Conservation (phyloP, 139 green algal genomes). For the Cymbomonas tetramitiformis region DNA sequence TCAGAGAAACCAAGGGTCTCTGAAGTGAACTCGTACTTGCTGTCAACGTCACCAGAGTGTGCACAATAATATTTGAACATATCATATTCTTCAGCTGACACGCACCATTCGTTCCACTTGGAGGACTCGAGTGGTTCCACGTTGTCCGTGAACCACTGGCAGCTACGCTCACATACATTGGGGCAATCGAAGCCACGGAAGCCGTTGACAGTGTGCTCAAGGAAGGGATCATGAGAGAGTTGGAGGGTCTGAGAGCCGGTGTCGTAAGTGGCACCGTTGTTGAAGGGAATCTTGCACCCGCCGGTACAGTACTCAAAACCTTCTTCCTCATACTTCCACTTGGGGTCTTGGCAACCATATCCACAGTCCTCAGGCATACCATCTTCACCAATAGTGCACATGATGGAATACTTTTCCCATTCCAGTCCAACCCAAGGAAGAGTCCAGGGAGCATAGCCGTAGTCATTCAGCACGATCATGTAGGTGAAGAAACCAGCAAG, state of each 20-base stretch:
- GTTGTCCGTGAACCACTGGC: conserved; percentile 37
- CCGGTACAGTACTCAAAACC: conserved; percentile 41
- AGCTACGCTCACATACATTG: conserved; percentile 35
- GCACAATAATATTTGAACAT: conserved; percentile 36
- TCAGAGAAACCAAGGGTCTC: conserved; percentile 36
- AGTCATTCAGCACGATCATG: conserved; percentile 60
- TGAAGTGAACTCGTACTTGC: background rate
- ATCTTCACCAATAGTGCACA: conserved; percentile 36
- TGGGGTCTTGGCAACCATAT: conserved; percentile 40
- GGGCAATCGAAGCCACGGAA: conserved; percentile 45
- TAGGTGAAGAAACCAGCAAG: conserved; percentile 55
- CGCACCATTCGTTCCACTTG: conserved; percentile 15
- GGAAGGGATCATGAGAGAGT: conserved; percentile 58
- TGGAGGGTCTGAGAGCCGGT: background rate
- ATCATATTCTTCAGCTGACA: conserved; percentile 22
- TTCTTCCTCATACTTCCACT: conserved; percentile 13
- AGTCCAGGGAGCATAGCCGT: conserved; percentile 48
- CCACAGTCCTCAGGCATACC: conserved; percentile 30
- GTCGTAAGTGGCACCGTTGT: background rate
- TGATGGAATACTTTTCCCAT: conserved; percentile 29
- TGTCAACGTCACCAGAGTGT: too few species aligned
- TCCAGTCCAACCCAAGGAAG: conserved; percentile 32
- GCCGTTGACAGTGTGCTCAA: conserved; percentile 43
- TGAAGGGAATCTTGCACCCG: conserved; percentile 38
- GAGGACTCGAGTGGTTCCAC: too few species aligned